These are phyloP conservation scores for Talaromyces nanjingensis DNA, from an alignment of 495 filamentous ascomycete genomes.

Conservation along the genomic window DNA sequence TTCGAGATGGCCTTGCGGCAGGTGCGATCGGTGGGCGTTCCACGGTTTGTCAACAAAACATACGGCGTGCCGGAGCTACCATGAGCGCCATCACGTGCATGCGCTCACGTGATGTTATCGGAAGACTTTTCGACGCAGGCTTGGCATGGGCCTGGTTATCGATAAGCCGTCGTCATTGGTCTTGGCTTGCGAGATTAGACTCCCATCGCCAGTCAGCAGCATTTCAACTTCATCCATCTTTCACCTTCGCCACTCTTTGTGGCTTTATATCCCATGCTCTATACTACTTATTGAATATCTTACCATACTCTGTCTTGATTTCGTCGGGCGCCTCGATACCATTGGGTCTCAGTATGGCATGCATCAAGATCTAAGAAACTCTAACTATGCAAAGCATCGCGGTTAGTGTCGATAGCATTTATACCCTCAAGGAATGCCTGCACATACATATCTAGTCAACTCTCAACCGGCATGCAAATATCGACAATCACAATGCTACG, in stretches of 20 bases:
- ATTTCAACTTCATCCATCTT: not conserved
- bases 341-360: not conserved
- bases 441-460: not conserved
- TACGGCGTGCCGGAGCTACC: constrained; percentile 9
- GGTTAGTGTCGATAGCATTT: not conserved
- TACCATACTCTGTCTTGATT: no score
- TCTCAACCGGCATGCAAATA: not conserved
- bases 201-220: not conserved
- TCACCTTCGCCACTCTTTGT: not conserved
- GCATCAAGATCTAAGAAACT: not conserved
- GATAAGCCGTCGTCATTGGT: not conserved
- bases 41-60: constrained; percentile 15
- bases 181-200: not conserved
- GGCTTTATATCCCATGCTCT: not conserved
- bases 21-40: constrained; percentile 1
- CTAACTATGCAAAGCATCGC: not conserved
- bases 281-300: no score
- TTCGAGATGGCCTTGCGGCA: not conserved
- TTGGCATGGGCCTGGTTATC: not conserved
- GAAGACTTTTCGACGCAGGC: no score
- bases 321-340: not conserved
- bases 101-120: not conserved
- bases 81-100: constrained; percentile 5
- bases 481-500: not conserved
- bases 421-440: not conserved